Base-by-base conservation (phyloP, 768 basidiomycete genomes). In the Melanogaster broomeanus region DNA sequence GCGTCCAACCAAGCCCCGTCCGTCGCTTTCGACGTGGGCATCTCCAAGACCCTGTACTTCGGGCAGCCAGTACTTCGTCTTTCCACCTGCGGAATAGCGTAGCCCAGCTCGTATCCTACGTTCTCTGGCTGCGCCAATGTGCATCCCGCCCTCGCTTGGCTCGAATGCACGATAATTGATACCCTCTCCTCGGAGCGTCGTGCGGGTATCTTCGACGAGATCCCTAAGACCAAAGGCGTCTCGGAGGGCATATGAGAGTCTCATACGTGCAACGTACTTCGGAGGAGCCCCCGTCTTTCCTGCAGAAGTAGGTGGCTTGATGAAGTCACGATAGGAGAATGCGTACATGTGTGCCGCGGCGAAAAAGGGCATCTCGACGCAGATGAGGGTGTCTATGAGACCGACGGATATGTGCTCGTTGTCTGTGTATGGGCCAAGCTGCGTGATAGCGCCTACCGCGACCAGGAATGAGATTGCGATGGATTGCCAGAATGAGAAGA, bases 401-500 rank as follows among this genome's bases (percentile, higher is more conserved):
- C 90, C 90, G 21, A 96, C 77, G 1, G 93, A 93, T 64, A 98
- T 92, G 67, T 94, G 87, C 63, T 93, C 91, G 25, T 76, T 75
- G 67, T 94, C 90, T 8, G 85, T 90, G 71, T 96, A 95, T 12
- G 90, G 88, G 3, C 94, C 94, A 41, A 97, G 81, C 44, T 77
- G 79, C 31, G 75, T 84, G 66, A 98, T 90, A 44, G 76, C 79
- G 9, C 86, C 80, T 0, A 87, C 77, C 2, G 93, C 88, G 42
- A 95, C 96, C n/a, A 98, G 79, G 61, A 90, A 80, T 27, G 93
- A 94, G 44, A 99, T 81, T 41, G 63, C 81, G 44, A 96, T 81
- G 19, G 89, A 84, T 67, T 99, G 97, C 97, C 97, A 99, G 74
- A 99, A 99, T 2, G 91, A 94, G 71, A 97, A 96, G 78, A 98